These are phyloP conservation scores for Oenanthe sinensis DNA, from an alignment of 129 eudicot genomes.

Conservation along the genomic window DNA sequence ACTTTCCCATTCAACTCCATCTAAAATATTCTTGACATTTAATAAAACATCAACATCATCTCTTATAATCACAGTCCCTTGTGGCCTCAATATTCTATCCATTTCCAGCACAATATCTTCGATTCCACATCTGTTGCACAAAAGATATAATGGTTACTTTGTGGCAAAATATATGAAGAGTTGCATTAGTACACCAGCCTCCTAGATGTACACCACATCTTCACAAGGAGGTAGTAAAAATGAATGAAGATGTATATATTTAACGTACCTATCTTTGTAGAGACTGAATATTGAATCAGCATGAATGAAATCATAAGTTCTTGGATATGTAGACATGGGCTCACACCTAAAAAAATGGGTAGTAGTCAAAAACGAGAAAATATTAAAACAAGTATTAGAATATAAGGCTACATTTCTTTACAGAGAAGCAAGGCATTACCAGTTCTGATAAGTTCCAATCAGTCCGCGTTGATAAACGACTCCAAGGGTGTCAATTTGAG, in stretches of 20 bases:
- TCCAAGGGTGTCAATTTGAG: slow-evolving; percentile 64
- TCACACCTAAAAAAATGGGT: slow-evolving; percentile 54
- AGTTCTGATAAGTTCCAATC: slow-evolving; percentile 91
- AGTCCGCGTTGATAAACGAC: slow-evolving; percentile 72
- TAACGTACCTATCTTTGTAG: slow-evolving; percentile 55
- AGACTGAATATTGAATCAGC: slow-evolving; percentile 66
- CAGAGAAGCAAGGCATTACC: slow-evolving; percentile 33
- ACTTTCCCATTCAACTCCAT: slow-evolving; percentile 68
- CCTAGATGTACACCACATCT: not conserved
- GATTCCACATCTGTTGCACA: slow-evolving; percentile 48
- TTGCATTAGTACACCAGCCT: not conserved
- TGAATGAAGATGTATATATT: not conserved
- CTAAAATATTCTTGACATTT: slow-evolving; percentile 45
- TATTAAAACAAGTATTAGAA: not conserved
- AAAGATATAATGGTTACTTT: not conserved
- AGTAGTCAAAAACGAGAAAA: not conserved
- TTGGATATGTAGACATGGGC: slow-evolving; percentile 93
- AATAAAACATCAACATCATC: slow-evolving; percentile 74
- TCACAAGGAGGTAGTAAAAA: too few species aligned
- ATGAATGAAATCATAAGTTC: slow-evolving; percentile 90
- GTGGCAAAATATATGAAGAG: not conserved
- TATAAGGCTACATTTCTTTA: too few species aligned
- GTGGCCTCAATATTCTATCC: slow-evolving; percentile 76
- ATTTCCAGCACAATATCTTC: slow-evolving; percentile 76
- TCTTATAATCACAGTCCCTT: slow-evolving; percentile 69